phyloP scores from a whole-genome alignment of 176 grass and related monocot genomes.

The Tuctoria greenei region DNA sequence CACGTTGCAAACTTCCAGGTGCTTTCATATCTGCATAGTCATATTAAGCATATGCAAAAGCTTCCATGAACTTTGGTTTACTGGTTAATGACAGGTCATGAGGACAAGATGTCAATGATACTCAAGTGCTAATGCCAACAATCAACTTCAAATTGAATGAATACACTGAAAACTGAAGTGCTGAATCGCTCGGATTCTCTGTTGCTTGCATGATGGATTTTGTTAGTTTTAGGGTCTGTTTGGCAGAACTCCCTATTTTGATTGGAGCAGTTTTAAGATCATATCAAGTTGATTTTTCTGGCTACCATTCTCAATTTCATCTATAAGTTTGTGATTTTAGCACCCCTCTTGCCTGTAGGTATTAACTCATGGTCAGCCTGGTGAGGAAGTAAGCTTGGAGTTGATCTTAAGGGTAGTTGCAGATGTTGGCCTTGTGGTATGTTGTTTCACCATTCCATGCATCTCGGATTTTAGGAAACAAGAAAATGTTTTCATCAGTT shows the following conservation, averaged over 20 bases:
- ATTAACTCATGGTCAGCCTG: constrained; percentile 39
- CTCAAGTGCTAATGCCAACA: not conserved
- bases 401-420: constrained; percentile 90
- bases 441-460: constrained; percentile 5
- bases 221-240: not conserved
- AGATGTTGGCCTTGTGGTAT: constrained; percentile 98
- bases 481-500: not conserved
- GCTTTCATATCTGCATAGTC: not conserved
- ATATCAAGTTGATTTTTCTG: not conserved
- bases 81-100: constrained; percentile 3
- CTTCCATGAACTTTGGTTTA: not conserved
- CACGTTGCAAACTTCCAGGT: not conserved
- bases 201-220: not conserved
- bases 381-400: constrained; percentile 61
- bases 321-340: not conserved
- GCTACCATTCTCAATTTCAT: not conserved
- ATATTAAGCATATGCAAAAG: constrained; percentile 3
- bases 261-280: not conserved
- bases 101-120: not conserved
- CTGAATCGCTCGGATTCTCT: not conserved
- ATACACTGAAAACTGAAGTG: not conserved
- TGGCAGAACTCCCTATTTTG: not conserved
- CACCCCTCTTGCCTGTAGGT: constrained; percentile 46
- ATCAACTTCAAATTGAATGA: not conserved
- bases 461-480: not conserved